Evolutionary conservation across 1,284 basidiomycete species (phyloP).

Genomic region (Ceratobasidium papillatum): DNA sequence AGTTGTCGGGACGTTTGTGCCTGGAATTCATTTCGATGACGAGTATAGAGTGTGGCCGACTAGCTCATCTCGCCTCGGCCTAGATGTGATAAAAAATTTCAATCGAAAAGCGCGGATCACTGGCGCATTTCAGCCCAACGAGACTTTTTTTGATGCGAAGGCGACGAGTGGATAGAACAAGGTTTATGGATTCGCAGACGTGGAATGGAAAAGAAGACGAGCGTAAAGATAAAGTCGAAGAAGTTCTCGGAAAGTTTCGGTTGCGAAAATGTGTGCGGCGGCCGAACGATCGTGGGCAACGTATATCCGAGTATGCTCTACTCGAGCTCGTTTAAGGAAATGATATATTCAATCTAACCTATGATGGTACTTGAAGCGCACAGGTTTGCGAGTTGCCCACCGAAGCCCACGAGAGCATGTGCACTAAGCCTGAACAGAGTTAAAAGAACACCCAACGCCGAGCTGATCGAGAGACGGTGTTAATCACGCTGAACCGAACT

Average conservation of each 20-base stretch:
- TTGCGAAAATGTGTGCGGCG: neutral
- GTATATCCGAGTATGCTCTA: neutral
- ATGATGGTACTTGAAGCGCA: neutral
- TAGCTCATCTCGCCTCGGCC: neutral
- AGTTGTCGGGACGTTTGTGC: neutral
- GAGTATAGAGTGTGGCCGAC: neutral
- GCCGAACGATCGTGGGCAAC: neutral
- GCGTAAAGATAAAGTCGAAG: neutral
- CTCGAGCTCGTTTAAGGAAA: no score
- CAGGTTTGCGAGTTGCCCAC: neutral
- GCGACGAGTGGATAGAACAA: neutral
- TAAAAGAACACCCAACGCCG: no score
- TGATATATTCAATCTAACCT: neutral
- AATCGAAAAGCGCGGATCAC: neutral
- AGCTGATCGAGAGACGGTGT: no score
- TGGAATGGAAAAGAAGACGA: no score
- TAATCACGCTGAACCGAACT: no score
- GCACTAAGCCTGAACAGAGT: neutral
- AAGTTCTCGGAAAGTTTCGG: neutral
- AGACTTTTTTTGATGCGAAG: neutral
- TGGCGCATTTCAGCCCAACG: no score
- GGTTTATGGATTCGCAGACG: neutral
- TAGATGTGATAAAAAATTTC: no score
- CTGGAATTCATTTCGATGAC: neutral
- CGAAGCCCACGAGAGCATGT: neutral